Conservation (phyloP, 2,329 filamentous ascomycete genomes). For the Penicillium sp. region DNA sequence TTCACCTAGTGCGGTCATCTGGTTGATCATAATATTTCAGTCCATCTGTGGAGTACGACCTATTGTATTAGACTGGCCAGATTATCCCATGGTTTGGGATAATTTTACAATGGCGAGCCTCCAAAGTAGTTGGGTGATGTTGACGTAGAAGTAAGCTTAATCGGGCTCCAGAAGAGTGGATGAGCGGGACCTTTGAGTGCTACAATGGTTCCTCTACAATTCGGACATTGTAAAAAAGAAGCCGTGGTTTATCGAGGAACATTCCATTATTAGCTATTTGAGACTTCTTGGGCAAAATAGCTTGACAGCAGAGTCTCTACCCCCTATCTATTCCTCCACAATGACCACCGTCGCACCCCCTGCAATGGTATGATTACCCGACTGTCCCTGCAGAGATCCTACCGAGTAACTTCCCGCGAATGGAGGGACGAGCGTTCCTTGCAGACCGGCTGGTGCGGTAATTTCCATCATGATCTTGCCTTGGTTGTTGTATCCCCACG, state of each 20-base stretch:
- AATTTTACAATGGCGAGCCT: too few species aligned
- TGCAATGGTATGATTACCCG: neutral
- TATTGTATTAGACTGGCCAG: neutral
- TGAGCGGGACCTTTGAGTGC: neutral
- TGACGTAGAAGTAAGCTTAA: neutral
- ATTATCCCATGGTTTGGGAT: too few species aligned
- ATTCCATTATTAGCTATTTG: neutral
- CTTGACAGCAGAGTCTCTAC: neutral
- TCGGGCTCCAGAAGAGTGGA: neutral
- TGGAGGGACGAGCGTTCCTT: neutral
- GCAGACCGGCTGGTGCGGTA: slow-evolving; percentile 10
- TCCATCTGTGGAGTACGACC: neutral
- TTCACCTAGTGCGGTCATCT: too few species aligned
- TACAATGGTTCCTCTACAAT: neutral
- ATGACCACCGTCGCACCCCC: neutral
- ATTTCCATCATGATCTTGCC: slow-evolving; percentile 9
- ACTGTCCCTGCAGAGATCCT: neutral
- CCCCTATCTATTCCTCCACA: neutral
- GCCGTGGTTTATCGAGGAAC: neutral
- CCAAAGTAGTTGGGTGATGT: neutral
- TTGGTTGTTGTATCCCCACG: slow-evolving; percentile 4
- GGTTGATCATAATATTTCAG: too few species aligned
- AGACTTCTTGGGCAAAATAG: neutral
- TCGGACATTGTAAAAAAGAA: neutral
- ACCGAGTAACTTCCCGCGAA: neutral